phyloP scores from a whole-genome alignment of 805 yeast genomes.

The Candida khao-thaluensis region DNA sequence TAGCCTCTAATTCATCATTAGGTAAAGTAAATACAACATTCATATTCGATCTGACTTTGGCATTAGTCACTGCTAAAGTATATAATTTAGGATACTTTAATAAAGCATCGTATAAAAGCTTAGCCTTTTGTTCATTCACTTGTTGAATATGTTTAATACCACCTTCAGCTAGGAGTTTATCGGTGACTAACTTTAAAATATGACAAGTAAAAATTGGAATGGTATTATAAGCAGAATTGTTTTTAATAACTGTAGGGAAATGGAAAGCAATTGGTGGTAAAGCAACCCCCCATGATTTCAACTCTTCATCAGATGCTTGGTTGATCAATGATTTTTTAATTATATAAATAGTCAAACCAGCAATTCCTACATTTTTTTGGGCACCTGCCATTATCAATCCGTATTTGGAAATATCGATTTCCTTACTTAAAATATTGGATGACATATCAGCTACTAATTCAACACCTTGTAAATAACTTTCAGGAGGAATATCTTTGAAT shows the following conservation, averaged over 20 bases:
- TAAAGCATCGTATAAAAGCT: constrained; percentile 59
- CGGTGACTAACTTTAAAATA: constrained; percentile 75
- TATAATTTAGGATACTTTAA: constrained; percentile 66
- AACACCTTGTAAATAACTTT: constrained; percentile 58
- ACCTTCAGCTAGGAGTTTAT: constrained; percentile 60
- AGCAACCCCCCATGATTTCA: constrained; percentile 63
- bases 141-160: constrained; percentile 66
- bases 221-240: constrained; percentile 94
- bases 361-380: constrained; percentile 95
- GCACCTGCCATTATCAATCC: constrained; percentile 97
- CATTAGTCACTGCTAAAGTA: constrained; percentile 61
- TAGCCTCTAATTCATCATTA: constrained; percentile 60
- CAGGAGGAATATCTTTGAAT: constrained; percentile 52
- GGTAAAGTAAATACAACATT: constrained; percentile 85
- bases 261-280: constrained; percentile 87
- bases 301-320: constrained; percentile 60
- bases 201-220: constrained; percentile 91
- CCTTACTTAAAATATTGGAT: constrained; percentile 82
- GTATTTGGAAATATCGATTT: constrained; percentile 76
- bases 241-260: constrained; percentile 79
- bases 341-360: constrained; percentile 91
- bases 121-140: constrained; percentile 61
- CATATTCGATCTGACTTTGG: constrained; percentile 74
- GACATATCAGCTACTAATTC: constrained; percentile 94
- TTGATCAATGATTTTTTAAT: constrained; percentile 77